Evolutionary conservation across 2,329 filamentous ascomycete species (phyloP), one percentile per base, ranked within the genome.

Genomic region (Cladosporium sphaerospermum): DNA sequence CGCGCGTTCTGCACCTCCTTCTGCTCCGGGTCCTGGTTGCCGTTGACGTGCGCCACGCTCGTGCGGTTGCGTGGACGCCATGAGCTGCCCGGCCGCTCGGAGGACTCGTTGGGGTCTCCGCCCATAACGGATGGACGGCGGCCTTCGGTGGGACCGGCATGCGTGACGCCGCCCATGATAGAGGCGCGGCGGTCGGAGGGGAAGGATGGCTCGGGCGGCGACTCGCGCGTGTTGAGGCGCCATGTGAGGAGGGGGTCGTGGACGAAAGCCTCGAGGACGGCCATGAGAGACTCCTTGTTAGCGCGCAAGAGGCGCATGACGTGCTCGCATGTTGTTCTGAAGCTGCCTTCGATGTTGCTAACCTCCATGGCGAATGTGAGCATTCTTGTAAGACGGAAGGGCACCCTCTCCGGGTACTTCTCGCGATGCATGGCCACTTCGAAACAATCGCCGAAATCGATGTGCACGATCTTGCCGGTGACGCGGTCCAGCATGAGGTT

Each of bases 341-440:
- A 99, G 72, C 89, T 96, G 62, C 93, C 93, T 71, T 99, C 93
- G 61, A 99, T 99, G 67, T 99, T 99, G 79, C 91, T 96, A 53
- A 99, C 93, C 74, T 99, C 93, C 93, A 99, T 99, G 18, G 95
- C 95, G 68, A 96, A 99, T 0, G 95, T 99, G 72, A 99, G 82
- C 93, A 99, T 99, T 61, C 93, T 83, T 2, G 93, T 99, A 45
- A 99, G 78, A 54, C 95, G 86, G 88, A 99, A 99, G 0, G 93
- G 95, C 54, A 99, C 93, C 49, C 92, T 80, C 72, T 99, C 93
- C 0, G 93, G 93, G 67, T 96, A 99, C 71, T 99, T 99, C 72
- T 99, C 95, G 61, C 95, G 88, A 75, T 99, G 95, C 91, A 96
- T 99, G 23, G 95, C 93, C 50, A 99, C 89, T 71, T 99, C 93